A percentile compares a stretch with the other conserved stretches of the same genome.
Evolutionary conservation across 805 yeast genomes (phyloP).

Genomic region (Sporopachydermia lactativora): DNA sequence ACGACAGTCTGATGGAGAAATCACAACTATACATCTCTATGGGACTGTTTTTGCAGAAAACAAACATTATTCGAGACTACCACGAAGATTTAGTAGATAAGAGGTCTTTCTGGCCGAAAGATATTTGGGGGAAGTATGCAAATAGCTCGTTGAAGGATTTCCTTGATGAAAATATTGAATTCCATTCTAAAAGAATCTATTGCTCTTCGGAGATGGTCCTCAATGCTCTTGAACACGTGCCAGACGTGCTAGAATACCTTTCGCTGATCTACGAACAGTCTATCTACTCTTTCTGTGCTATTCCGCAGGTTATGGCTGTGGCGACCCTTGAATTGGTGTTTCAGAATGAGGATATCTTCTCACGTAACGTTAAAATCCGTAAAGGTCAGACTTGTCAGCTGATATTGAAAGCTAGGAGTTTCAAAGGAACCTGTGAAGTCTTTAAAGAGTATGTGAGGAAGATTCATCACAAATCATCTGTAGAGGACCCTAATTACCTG

Average conservation of each 20-base stretch:
- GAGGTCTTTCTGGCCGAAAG: conserved; percentile 92
- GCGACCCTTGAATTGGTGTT: conserved; percentile 83
- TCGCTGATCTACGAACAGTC: conserved; percentile 70
- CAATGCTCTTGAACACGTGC: conserved; percentile 65
- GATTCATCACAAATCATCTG: conserved; percentile 69
- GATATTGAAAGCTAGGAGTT: conserved; percentile 59
- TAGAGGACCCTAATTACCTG: conserved; percentile 76
- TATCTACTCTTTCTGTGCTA: conserved; percentile 82
- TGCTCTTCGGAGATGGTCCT: conserved; percentile 75
- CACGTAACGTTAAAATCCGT: conserved; percentile 69
- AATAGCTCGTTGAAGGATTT: conserved; percentile 41
- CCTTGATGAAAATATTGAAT: conserved; percentile 26
- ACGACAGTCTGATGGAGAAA: conserved; percentile 34
- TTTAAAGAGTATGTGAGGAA: conserved; percentile 60
- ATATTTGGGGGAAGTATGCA: conserved; percentile 82
- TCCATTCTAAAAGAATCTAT: conserved; percentile 39
- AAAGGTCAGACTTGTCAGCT: conserved; percentile 75
- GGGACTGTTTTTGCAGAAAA: conserved; percentile 93
- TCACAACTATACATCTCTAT: conserved; percentile 59
- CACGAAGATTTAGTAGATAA: conserved; percentile 86
- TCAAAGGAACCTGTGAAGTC: conserved; percentile 61
- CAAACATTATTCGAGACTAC: conserved; percentile 91
- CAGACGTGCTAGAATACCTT: conserved; percentile 62
- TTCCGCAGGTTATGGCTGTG: conserved; percentile 98
- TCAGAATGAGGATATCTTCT: conserved; percentile 63